A percentile compares a stretch with the other conserved stretches of the same genome.
These are phyloP conservation scores for Danielozyma ontarioensis DNA, from an alignment of 805 yeast genomes.

Conservation along the genomic window DNA sequence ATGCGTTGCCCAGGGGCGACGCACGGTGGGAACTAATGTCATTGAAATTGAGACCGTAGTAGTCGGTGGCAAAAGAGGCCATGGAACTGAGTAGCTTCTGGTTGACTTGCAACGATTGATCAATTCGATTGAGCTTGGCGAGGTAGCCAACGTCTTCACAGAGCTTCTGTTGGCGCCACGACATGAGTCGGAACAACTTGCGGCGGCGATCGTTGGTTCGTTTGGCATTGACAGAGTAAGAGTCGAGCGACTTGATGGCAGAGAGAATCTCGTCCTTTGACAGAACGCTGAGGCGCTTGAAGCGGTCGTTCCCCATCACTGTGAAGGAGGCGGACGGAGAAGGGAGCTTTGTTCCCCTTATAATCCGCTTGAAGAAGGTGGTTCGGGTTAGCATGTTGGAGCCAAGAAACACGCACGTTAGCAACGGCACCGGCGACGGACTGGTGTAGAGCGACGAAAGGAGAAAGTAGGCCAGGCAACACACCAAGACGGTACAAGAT, in stretches of 20 bases:
- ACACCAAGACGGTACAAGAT: conserved; percentile 9
- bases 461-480: conserved; percentile 15
- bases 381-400: conserved; percentile 31
- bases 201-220: conserved; percentile 43
- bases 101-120: conserved; percentile 44
- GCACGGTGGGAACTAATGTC: conserved; percentile 16
- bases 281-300: conserved; percentile 12
- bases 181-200: conserved; percentile 40
- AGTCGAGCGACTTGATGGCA: conserved; percentile 44
- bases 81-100: conserved; percentile 42
- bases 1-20: conserved; percentile 6
- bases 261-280: conserved; percentile 27
- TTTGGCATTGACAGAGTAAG: conserved; percentile 35
- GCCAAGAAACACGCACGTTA: conserved; percentile 24
- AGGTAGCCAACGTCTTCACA: conserved; percentile 51
- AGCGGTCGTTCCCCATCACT: conserved; percentile 2
- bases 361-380: conserved; percentile 11
- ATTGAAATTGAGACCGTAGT: conserved; percentile 41
- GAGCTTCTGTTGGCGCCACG: conserved; percentile 52
- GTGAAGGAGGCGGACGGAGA: neutral
- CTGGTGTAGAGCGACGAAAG: conserved; percentile 12
- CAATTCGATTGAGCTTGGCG: conserved; percentile 46
- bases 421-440: conserved; percentile 19
- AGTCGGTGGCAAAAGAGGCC: conserved; percentile 36
- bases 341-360: conserved; percentile 4